phyloP scores from a whole-genome alignment of 2,329 filamentous ascomycete genomes.

The Sporothrix pseudoabietina region DNA sequence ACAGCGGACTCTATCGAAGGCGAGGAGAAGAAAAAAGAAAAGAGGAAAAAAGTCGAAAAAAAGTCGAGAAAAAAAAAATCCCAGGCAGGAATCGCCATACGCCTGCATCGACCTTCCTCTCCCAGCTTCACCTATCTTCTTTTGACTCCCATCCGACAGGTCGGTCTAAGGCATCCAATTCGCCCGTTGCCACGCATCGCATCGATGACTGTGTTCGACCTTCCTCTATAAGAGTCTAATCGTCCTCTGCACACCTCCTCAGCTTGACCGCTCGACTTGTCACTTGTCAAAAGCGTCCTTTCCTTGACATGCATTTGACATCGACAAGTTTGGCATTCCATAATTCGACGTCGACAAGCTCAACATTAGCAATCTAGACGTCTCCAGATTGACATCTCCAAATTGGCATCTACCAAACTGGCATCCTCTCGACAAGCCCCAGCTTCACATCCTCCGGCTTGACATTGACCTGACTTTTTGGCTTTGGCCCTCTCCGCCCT shows the following conservation, averaged over 20 bases:
- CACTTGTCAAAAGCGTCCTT: not conserved
- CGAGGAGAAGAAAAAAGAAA: not conserved
- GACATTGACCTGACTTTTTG: not conserved
- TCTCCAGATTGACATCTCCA: not conserved
- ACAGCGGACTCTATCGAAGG: not conserved
- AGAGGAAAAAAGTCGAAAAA: not conserved
- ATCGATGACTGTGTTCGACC: not conserved
- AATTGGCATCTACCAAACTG: not conserved
- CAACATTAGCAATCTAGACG: not conserved
- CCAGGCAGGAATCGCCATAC: not conserved
- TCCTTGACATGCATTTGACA: not conserved
- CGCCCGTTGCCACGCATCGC: not conserved
- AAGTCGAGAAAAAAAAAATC: not conserved
- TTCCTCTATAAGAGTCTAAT: not conserved
- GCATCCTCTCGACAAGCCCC: not conserved
- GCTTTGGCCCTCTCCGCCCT: not conserved
- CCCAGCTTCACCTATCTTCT: not conserved
- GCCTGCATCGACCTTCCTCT: not conserved
- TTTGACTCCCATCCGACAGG: not conserved
- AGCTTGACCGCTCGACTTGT: not conserved
- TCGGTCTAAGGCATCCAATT: slow-evolving; percentile 1
- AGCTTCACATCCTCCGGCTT: not conserved
- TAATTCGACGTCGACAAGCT: not conserved
- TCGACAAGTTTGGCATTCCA: not conserved
- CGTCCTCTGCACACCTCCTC: not conserved